These are phyloP conservation scores for Pugionium dolabratum DNA, from an alignment of 345 rosid genomes.

Conservation along the genomic window DNA sequence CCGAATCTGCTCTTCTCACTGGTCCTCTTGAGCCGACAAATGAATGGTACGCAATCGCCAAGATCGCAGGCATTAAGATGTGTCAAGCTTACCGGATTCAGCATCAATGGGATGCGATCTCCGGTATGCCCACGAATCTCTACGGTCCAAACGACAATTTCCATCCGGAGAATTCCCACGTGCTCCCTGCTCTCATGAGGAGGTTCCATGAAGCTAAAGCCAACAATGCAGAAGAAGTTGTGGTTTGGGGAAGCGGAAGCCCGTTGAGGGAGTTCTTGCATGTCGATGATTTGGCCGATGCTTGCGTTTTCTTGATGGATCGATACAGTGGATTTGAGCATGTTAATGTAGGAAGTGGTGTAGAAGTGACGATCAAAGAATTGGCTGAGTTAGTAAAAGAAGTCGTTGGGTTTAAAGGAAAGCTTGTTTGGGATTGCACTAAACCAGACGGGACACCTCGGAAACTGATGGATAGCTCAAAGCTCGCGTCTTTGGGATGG, in stretches of 20 bases:
- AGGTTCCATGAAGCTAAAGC: slow-evolving; percentile 87
- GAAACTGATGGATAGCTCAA: slow-evolving; percentile 94
- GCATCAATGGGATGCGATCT: slow-evolving; percentile 75
- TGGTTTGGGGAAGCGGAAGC: slow-evolving; percentile 95
- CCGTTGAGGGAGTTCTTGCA: slow-evolving; percentile 95
- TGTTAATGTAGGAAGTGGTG: slow-evolving; percentile 89
- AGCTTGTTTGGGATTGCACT: slow-evolving; percentile 77
- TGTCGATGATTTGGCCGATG: slow-evolving; percentile 95
- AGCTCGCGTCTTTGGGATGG: slow-evolving; percentile 82
- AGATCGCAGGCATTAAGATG: slow-evolving; percentile 93
- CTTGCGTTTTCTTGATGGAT: slow-evolving; percentile 80
- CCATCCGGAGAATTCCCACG: slow-evolving; percentile 93
- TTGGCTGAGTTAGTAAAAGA: slow-evolving; percentile 92
- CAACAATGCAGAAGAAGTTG: slow-evolving; percentile 70
- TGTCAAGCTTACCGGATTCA: slow-evolving; percentile 91
- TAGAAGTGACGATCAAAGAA: slow-evolving; percentile 86
- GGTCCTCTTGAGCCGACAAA: slow-evolving; percentile 89
- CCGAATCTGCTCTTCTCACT: slow-evolving; percentile 75
- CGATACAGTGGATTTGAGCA: slow-evolving; percentile 75
- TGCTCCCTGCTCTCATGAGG: slow-evolving; percentile 87
- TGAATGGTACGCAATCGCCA: slow-evolving; percentile 93
- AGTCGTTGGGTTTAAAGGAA: slow-evolving; percentile 81
- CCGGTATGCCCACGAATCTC: slow-evolving; percentile 92
- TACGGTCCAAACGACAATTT: slow-evolving; percentile 91
- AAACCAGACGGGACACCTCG: slow-evolving; percentile 96